Base-by-base conservation (phyloP, 2,329 filamentous ascomycete genomes). In the Malbranchea cinnamomea region DNA sequence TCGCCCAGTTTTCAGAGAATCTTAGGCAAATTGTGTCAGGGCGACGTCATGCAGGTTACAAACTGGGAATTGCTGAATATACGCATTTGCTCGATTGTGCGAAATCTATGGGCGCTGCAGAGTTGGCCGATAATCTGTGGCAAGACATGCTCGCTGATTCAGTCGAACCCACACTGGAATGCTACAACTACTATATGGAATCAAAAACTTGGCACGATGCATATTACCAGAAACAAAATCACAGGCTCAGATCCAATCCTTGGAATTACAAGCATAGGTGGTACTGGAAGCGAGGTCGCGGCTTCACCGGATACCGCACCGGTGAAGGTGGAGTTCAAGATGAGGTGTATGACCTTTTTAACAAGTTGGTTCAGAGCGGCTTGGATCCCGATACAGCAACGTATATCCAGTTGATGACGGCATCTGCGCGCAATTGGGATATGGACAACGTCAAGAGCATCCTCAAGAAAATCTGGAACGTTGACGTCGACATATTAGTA, bases 121-220 rank as follows among this genome's bases (percentile, higher is more conserved):
- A 39, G 2, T 47, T 63, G 37, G 65, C 65, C 4, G 46, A 53
- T 6, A 40, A 46, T 2, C 39, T 67, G 9, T 74, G 68, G 67
- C 36, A 48, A 5, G 46, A 49, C 6, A 57, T 70, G 50, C 34
- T 43, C 2, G 31, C 46, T 10, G 46, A 57, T 24, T 41, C 46
- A 2, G 26, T 64, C 3, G 23, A 40, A 6, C 67, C 64, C 2
- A 60, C 67, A 41, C 41, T 57, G 2, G 50, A 53, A 33, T 69
- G 66, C 43, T 74, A 66, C 42, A 74, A 73, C 33, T 48, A 62
- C 35, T 65, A 61, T 33, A 60, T 74, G 50, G 60, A 59, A 11
- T 56, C 62, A 1, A 50, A 56, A 26, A 52, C 63, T 22, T 70
- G 63, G 60, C 48, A 65, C 18, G 46, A 49, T 19, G 42, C 47